Conservation (phyloP, 768 basidiomycete genomes). For the Paxillus rubicundulus region DNA sequence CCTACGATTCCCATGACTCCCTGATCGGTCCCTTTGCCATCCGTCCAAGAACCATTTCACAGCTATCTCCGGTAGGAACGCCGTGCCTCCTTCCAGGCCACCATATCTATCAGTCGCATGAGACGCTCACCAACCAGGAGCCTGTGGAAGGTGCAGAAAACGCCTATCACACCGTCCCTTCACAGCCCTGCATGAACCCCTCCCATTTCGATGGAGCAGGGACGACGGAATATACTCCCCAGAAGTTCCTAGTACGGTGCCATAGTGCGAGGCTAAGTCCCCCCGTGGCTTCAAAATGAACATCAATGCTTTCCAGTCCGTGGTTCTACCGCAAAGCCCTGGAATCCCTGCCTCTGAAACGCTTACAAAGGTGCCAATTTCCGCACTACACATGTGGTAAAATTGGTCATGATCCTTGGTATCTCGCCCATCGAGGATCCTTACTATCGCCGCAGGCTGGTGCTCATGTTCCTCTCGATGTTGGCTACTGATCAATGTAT, state of each 20-base stretch:
- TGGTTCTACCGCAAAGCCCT: neutral
- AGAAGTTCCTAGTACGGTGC: neutral
- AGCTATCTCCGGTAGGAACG: neutral
- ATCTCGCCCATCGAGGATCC: neutral
- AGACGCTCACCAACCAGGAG: neutral
- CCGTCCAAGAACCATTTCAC: neutral
- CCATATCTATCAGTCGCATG: neutral
- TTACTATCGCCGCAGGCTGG: neutral
- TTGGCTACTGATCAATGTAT: neutral
- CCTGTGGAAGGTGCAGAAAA: neutral
- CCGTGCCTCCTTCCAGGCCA: neutral
- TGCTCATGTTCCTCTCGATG: neutral
- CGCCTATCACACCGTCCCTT: conserved; percentile 3
- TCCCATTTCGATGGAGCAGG: neutral
- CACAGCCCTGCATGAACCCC: neutral
- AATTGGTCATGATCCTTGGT: neutral
- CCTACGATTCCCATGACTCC: neutral
- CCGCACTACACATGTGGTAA: neutral
- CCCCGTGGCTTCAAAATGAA: neutral
- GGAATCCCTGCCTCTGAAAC: neutral
- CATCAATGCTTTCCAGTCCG: neutral
- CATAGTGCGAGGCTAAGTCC: neutral
- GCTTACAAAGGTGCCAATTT: conserved; percentile 1
- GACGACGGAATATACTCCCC: neutral
- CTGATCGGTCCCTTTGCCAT: neutral